Percentiles rank a stretch among this genome's conserved stretches.
Evolutionary conservation across 768 basidiomycete species (phyloP).

Genomic region (Suillus americanus): DNA sequence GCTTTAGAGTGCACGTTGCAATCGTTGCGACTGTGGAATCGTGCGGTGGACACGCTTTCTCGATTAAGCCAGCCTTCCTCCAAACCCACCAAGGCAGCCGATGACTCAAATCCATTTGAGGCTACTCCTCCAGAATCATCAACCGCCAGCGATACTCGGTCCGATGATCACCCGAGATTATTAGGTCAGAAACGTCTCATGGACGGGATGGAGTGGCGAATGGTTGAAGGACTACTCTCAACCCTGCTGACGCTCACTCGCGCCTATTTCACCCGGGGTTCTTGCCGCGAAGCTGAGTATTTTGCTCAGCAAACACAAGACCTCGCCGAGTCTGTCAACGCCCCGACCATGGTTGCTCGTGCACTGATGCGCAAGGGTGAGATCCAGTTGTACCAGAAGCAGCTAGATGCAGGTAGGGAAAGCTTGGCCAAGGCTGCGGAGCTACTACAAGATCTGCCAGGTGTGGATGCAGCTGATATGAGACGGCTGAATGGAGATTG

Average conservation of each 20-base stretch:
- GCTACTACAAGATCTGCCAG: conserved; percentile 45
- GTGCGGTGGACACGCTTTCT: conserved; percentile 66
- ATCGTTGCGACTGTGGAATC: conserved; percentile 77
- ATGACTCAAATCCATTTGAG: conserved; percentile 56
- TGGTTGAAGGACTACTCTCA: conserved; percentile 68
- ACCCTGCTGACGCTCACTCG: conserved; percentile 65
- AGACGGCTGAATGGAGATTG: conserved; percentile 57
- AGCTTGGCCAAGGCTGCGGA: conserved; percentile 51
- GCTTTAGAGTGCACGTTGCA: conserved; percentile 63
- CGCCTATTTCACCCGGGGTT: conserved; percentile 71
- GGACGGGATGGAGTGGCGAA: conserved; percentile 70
- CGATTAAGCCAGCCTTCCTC: conserved; percentile 49
- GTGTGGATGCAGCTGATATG: conserved; percentile 59
- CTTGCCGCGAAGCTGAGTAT: conserved; percentile 81
- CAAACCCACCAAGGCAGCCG: conserved; percentile 24
- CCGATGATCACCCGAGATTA: conserved; percentile 27
- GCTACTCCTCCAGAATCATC: conserved; percentile 29
- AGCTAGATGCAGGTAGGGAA: conserved; percentile 54
- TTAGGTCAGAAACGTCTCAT: conserved; percentile 29
- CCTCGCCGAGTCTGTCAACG: conserved; percentile 66
- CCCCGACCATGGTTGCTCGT: conserved; percentile 61
- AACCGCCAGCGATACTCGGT: conserved; percentile 39
- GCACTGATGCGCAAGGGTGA: conserved; percentile 70
- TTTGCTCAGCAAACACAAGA: conserved; percentile 78
- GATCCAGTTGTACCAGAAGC: conserved; percentile 63